Evolutionary conservation across 2,329 filamentous ascomycete species (phyloP).

Genomic region (Penicillium sclerotiorum): DNA sequence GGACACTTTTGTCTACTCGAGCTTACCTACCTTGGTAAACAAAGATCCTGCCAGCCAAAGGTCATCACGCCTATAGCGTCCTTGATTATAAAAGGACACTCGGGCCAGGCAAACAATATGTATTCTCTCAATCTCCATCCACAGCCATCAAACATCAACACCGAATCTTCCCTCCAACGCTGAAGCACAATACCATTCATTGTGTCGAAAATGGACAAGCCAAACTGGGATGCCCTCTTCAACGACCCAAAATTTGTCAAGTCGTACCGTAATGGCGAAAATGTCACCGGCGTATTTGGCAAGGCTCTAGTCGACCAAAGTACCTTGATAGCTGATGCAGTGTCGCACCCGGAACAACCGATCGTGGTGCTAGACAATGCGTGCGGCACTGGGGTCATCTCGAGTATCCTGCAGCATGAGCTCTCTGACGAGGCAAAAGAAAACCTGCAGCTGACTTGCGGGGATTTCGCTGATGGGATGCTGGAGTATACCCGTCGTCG

Average conservation of each 20-base stretch:
- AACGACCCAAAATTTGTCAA: constrained; percentile 24
- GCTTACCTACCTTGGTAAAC: too few species aligned
- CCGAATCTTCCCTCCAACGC: neutral
- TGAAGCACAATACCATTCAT: too few species aligned
- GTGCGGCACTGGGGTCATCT: constrained; percentile 57
- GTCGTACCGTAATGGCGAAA: constrained; percentile 33
- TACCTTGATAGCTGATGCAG: constrained; percentile 21
- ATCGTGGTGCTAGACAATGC: constrained; percentile 55
- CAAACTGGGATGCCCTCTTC: constrained; percentile 12
- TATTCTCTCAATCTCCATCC: neutral
- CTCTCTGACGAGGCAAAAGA: constrained; percentile 44
- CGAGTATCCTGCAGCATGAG: constrained; percentile 47
- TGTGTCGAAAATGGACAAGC: too few species aligned
- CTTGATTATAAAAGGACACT: too few species aligned
- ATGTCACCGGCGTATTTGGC: constrained; percentile 34
- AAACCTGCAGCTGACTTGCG: constrained; percentile 53
- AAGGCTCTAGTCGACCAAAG: constrained; percentile 32
- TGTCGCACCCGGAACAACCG: constrained; percentile 19
- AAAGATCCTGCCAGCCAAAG: too few species aligned
- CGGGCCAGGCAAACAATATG: neutral
- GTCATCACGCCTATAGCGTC: too few species aligned
- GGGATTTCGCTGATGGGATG: constrained; percentile 51
- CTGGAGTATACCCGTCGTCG: constrained; percentile 46
- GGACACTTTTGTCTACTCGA: constrained; percentile 18
- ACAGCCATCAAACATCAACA: neutral